Conservation (phyloP, 2,329 filamentous ascomycete genomes). For the Paecilomyces formosus region DNA sequence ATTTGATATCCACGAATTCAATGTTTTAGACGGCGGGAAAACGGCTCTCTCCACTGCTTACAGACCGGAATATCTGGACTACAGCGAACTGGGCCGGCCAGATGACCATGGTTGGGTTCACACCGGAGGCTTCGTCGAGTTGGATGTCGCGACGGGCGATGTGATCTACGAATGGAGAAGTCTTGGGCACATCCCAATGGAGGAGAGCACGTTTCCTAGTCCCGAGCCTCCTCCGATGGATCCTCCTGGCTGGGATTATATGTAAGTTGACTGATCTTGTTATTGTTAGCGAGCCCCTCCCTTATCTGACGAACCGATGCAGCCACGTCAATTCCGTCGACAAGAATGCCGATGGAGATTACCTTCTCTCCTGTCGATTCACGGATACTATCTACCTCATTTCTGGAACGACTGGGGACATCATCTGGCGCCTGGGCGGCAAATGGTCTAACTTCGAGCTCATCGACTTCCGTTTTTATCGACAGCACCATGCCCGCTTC, state of each 20-base stretch:
- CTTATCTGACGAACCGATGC: background rate
- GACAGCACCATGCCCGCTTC: conserved; percentile 31
- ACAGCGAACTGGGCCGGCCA: conserved; percentile 17
- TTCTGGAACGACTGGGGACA: conserved; percentile 22
- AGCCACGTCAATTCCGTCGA: conserved; percentile 33
- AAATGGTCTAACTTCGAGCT: conserved; percentile 16
- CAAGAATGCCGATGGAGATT: conserved; percentile 29
- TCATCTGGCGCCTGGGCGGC: conserved; percentile 32
- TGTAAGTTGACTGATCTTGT: conserved; percentile 6
- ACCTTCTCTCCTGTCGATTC: conserved; percentile 30
- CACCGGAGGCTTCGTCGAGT: conserved; percentile 25
- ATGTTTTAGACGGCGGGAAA: conserved; percentile 22
- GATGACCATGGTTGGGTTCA: conserved; percentile 17
- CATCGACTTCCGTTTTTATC: conserved; percentile 26
- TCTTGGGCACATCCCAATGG: conserved; percentile 18
- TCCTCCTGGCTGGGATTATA: conserved; percentile 24
- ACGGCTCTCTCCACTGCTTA: conserved; percentile 19
- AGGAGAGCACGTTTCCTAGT: conserved; percentile 8
- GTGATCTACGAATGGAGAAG: conserved; percentile 29
- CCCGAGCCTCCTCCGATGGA: conserved; percentile 3
- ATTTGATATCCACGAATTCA: conserved; percentile 35
- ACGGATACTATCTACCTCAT: conserved; percentile 32
- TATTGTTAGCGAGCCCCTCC: background rate
- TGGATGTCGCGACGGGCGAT: conserved; percentile 23
- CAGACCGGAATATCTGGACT: conserved; percentile 13